Conservation (phyloP, 768 basidiomycete genomes). For the Serendipita sp. region DNA sequence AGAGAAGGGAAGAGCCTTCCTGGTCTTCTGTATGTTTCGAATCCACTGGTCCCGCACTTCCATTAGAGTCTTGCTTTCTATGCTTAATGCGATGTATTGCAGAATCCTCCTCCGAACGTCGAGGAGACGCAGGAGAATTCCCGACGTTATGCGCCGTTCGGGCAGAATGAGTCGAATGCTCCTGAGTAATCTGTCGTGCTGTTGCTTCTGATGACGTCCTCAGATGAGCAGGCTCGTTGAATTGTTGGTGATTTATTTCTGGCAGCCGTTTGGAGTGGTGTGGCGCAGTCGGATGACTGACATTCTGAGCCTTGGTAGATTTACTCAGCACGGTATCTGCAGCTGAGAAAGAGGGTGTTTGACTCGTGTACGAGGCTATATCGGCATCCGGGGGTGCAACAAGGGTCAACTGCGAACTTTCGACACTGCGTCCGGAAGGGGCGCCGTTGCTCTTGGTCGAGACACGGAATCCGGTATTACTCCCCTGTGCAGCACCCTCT, state of each 20-base stretch:
- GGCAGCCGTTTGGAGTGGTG: conserved; percentile 11
- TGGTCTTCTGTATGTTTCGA: not conserved
- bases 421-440: not conserved
- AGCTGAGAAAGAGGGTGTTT: conserved; percentile 36
- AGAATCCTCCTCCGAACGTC: not conserved
- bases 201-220: conserved; percentile 36
- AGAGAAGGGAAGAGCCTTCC: conserved; percentile 15
- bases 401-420: conserved; percentile 31
- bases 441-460: not conserved
- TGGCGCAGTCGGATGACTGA: conserved; percentile 16
- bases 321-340: conserved; percentile 18
- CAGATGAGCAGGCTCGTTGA: conserved; percentile 19
- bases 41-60: not conserved
- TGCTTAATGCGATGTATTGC: not conserved
- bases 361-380: conserved; percentile 33
- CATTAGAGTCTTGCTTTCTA: not conserved
- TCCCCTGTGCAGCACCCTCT: not conserved
- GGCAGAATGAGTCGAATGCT: conserved; percentile 24
- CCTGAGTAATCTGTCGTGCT: not conserved
- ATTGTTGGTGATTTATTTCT: conserved; percentile 16
- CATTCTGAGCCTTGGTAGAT: not conserved
- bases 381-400: conserved; percentile 56
- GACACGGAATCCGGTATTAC: not conserved
- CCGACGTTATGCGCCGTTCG: conserved; percentile 34
- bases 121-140: conserved; percentile 23